Conservation (phyloP, 805 yeast genomes). For the Candida montana region DNA sequence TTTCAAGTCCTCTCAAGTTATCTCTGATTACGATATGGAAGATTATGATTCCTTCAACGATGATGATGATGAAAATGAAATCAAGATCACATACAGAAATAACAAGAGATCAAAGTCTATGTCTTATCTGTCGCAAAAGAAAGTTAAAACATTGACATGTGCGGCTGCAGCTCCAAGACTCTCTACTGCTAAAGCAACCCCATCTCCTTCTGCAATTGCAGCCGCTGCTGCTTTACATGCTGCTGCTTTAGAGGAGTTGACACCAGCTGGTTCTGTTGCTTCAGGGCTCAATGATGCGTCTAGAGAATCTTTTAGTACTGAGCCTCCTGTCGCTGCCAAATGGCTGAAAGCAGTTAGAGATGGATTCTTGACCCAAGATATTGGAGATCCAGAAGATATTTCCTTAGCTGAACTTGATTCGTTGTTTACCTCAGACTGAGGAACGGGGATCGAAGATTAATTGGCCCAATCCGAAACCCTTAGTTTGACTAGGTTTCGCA, state of each 20-base stretch:
- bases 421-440: slow-evolving; percentile 34
- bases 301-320: slow-evolving; percentile 19
- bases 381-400: slow-evolving; percentile 72
- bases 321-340: slow-evolving; percentile 39
- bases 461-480: too few species aligned
- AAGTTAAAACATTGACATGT: slow-evolving; percentile 48
- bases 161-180: slow-evolving; percentile 83
- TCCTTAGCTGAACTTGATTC: slow-evolving; percentile 64
- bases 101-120: slow-evolving; percentile 59
- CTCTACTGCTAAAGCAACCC: slow-evolving; percentile 54
- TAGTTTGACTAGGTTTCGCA: too few species aligned
- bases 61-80: slow-evolving; percentile 30
- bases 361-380: slow-evolving; percentile 74
- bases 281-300: slow-evolving; percentile 21
- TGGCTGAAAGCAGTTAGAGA: slow-evolving; percentile 73
- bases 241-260: slow-evolving; percentile 52
- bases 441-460: too few species aligned
- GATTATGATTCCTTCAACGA: slow-evolving; percentile 33
- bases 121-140: slow-evolving; percentile 52
- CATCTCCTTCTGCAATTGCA: slow-evolving; percentile 60
- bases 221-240: slow-evolving; percentile 73
- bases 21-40: slow-evolving; percentile 42
- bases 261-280: slow-evolving; percentile 32
- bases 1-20: slow-evolving; percentile 9
- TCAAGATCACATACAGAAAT: slow-evolving; percentile 36